phyloP scores from a whole-genome alignment of 2,329 filamentous ascomycete species.

The Aspergillus brunneoviolaceus region DNA sequence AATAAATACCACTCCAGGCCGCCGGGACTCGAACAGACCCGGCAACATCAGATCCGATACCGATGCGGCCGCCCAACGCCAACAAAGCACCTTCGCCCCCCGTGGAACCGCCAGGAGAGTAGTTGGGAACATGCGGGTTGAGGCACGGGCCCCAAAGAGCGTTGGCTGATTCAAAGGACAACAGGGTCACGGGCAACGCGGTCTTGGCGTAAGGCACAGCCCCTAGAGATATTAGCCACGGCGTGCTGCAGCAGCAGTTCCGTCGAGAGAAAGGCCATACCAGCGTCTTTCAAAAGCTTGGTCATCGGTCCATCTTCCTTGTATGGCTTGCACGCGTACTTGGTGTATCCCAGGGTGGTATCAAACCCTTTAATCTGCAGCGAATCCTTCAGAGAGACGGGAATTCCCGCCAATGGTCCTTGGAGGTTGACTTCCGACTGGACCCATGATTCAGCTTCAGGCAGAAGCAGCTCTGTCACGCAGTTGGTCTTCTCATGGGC shows the following conservation, averaged over 20 bases:
- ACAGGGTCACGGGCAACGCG: slow-evolving; percentile 79
- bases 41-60: slow-evolving; percentile 87
- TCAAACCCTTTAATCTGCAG: slow-evolving; percentile 82
- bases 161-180: slow-evolving; percentile 80
- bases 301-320: slow-evolving; percentile 70
- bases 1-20: slow-evolving; percentile 87
- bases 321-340: slow-evolving; percentile 66
- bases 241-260: not conserved
- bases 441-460: slow-evolving; percentile 73
- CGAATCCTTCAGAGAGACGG: slow-evolving; percentile 76
- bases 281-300: slow-evolving; percentile 77
- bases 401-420: slow-evolving; percentile 82
- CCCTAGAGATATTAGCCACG: slow-evolving; percentile 43
- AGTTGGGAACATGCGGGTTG: slow-evolving; percentile 81
- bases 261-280: slow-evolving; percentile 26
- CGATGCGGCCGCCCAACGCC: slow-evolving; percentile 78
- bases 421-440: slow-evolving; percentile 65
- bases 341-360: slow-evolving; percentile 75
- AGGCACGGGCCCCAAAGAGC: slow-evolving; percentile 77
- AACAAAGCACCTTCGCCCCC: slow-evolving; percentile 81
- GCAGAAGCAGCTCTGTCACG: slow-evolving; percentile 80
- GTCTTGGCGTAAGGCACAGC: slow-evolving; percentile 93
- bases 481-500: slow-evolving; percentile 88
- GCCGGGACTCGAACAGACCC: slow-evolving; percentile 84
- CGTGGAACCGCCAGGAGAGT: slow-evolving; percentile 85